Percentiles rank a stretch among this genome's conserved stretches.
These are phyloP conservation scores for Ophiosphaerella herpotricha DNA, from an alignment of 2,329 filamentous ascomycete genomes.

Conservation along the genomic window DNA sequence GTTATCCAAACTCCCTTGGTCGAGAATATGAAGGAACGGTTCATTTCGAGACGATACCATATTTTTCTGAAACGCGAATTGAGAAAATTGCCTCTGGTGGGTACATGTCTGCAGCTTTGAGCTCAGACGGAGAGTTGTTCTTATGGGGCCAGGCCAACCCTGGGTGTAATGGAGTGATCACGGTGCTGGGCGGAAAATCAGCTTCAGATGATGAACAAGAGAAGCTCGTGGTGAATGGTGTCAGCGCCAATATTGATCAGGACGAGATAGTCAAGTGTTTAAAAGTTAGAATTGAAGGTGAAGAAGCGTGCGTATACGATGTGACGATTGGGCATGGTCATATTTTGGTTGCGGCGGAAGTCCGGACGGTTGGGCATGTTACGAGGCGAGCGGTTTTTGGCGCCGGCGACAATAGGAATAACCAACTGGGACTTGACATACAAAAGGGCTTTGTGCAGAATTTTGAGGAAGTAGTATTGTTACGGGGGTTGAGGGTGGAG, in stretches of 20 bases:
- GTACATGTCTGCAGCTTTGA: conserved; percentile 38
- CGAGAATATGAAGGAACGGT: conserved; percentile 12
- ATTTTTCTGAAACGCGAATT: conserved; percentile 30
- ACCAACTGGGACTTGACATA: conserved; percentile 27
- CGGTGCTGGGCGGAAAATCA: conserved; percentile 11
- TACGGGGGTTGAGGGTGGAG: conserved; percentile 23
- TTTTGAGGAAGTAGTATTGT: conserved; percentile 25
- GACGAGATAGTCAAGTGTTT: conserved; percentile 37
- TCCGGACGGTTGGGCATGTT: neutral
- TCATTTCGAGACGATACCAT: conserved; percentile 23
- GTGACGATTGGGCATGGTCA: conserved; percentile 37
- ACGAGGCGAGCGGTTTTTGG: conserved; percentile 25
- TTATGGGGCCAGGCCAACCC: conserved; percentile 40
- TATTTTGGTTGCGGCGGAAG: conserved; percentile 32
- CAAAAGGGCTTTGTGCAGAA: conserved; percentile 14
- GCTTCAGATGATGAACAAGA: neutral
- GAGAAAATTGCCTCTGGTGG: conserved; percentile 34
- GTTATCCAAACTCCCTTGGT: conserved; percentile 31
- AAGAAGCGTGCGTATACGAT: conserved; percentile 21
- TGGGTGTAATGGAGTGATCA: conserved; percentile 20
- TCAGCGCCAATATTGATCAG: conserved; percentile 15
- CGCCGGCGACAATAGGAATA: conserved; percentile 28
- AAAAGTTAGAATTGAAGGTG: conserved; percentile 24
- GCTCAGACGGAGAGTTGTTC: conserved; percentile 37
- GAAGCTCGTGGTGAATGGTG: neutral